Evolutionary conservation across 163 green algal genomes (phyloP), one percentile per base, ranked within the genome.

Genomic region (Smithsoniella earleae): DNA sequence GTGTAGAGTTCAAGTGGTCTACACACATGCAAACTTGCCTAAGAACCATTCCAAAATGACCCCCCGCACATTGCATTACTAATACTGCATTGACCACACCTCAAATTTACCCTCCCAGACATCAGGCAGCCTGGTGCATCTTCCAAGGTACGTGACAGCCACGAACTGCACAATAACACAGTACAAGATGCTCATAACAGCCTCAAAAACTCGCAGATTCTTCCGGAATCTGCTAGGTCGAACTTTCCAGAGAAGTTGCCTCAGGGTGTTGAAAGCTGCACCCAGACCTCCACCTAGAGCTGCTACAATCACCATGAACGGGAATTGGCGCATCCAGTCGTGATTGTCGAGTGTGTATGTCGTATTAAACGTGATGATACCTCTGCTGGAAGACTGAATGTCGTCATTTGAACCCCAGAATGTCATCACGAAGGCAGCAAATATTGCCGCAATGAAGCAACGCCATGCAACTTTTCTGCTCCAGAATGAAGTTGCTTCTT

Each of bases 401-500:
- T 22, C 28, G 76, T 34, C 64, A 33, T 25, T 33, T 31, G 46
- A 16, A 25, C 44, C 43, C 33, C 10, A 88, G 65, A 62, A 88
- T 80, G 30, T 82, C 43, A 92, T 82, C 0, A 83, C 88, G 81
- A 90, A 90, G 4, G 82, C 83, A 16, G 86, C 83, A 28, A 84
- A 76, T 5, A 86, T 79, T 45, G 84, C 81, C 27, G 82, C 83
- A 13, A 96, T 76, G 76, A 97, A 92, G 81, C 87, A 96, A 64
- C 91, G 86, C 91, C 90, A 96, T 3, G 85, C 88, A 25, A 89
- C 87, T 76, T 93, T 92, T 25, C 85, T 83, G 30, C 77, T 88
- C 91, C 91, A 97, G 66, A 91, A 91, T 16, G 80, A 89, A 77
- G 81, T 91, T 0, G 90, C 90, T 81, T 97, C 91, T 82, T 97